Base-by-base conservation (phyloP, 75 land plant genomes). In the Selaginella moellendorffii region DNA sequence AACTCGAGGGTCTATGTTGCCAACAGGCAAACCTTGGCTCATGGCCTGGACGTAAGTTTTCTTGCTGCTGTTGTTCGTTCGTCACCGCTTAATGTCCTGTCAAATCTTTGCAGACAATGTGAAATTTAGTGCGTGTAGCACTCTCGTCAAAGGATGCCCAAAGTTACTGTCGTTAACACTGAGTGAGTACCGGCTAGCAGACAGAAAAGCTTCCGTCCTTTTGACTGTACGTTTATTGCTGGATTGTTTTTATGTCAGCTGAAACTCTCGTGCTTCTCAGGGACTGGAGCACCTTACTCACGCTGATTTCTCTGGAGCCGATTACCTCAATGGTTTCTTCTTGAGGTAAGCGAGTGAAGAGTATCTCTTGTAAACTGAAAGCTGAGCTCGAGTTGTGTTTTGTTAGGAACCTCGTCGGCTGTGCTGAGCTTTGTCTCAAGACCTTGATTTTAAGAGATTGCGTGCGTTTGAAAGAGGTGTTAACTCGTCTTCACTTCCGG, bases 281-380 rank as follows among this genome's bases (percentile, higher is more conserved):
- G 92, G 92, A 42, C 68, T 87, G 63, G 75, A 31, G 27, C 29
- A 74, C 5, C 76, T 87, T 19, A 77, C 68, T 53, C 64, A 63
- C 61, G 71, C 78, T 28, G 92, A 87, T 66, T 82, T 87, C 72
- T 87, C 85, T 29, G 76, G 79, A 62, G 82, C 87, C 29, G 73
- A 79, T 64, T 65, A 77, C 20, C 54, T 82, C 25, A 87, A 82
- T 65, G 92, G 92, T 31, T 28, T 66, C 28, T 87, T 87, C 69
- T 64, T 87, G 24, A 84, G 81, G 92, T 87, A 10, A 1, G 53
- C 14, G 8, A 5, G 5, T 36, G 5, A 36, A 5, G 5, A 5
- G 5, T 5, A 5, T 5, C 46, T 36, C 46, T 36, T 14, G 5
- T 14, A 36, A 5, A 36, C 14, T 5, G 5, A 14, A 5, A 36